A percentile compares a stretch with the other conserved stretches of the same genome.
Evolutionary conservation across 2,329 filamentous ascomycete genomes (phyloP).

Genomic region (Aspergillus phoenicis): DNA sequence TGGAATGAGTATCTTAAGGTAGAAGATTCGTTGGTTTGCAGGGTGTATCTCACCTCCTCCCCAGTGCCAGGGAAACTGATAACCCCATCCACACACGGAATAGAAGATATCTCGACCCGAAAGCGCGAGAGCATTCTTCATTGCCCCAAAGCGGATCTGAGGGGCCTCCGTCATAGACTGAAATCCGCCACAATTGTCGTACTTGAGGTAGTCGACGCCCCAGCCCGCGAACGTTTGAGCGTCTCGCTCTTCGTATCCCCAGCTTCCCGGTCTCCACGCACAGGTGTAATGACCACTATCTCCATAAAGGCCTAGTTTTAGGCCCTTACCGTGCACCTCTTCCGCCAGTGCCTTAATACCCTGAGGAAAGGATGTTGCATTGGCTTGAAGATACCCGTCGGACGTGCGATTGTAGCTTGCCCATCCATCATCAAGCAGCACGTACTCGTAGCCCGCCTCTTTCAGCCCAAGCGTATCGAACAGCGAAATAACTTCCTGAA

Average conservation of each 20-base stretch:
- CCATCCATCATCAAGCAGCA: conserved; percentile 49
- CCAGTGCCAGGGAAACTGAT: conserved; percentile 51
- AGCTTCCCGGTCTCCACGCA: conserved; percentile 51
- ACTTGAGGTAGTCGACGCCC: conserved; percentile 60
- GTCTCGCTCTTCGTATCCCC: conserved; percentile 57
- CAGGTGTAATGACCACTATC: conserved; percentile 35
- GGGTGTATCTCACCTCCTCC: conserved; percentile 32
- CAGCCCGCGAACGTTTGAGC: conserved; percentile 57
- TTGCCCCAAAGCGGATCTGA: conserved; percentile 45
- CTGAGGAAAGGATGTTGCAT: conserved; percentile 53
- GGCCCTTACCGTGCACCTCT: neutral
- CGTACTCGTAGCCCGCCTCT: conserved; percentile 28
- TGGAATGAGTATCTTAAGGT: neutral
- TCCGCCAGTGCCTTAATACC: neutral
- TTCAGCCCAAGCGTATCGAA: conserved; percentile 8
- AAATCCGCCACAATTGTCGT: conserved; percentile 53
- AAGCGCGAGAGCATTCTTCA: conserved; percentile 51
- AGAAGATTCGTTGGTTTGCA: neutral
- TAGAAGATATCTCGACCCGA: conserved; percentile 51
- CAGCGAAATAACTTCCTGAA: neutral
- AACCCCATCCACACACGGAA: conserved; percentile 54
- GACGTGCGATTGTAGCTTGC: conserved; percentile 26
- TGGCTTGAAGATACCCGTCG: conserved; percentile 30
- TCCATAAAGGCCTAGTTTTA: conserved; percentile 46
- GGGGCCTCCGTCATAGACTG: conserved; percentile 25